These are phyloP conservation scores for Micractinium conductrix DNA, from an alignment of 139 green algal species.

Conservation along the genomic window DNA sequence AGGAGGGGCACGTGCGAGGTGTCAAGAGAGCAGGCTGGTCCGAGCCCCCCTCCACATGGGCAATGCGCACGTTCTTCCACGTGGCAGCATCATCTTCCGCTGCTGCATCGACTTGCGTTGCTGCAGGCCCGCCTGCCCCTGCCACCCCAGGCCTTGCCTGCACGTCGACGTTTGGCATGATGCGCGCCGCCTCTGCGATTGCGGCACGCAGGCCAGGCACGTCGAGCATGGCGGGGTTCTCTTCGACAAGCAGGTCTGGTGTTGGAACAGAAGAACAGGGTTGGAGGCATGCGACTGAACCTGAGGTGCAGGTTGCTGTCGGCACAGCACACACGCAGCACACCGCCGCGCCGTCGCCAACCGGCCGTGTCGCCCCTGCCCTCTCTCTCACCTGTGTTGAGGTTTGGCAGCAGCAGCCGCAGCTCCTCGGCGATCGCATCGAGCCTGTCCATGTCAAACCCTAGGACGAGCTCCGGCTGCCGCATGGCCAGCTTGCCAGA, in stretches of 20 bases:
- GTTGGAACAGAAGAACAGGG: neutral
- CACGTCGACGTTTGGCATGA: conserved; percentile 69
- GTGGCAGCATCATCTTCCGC: too few species aligned
- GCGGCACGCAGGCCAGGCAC: conserved; percentile 65
- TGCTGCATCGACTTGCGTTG: too few species aligned
- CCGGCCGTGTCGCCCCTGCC: neutral
- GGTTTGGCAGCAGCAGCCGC: conserved; percentile 62
- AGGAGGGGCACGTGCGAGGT: too few species aligned
- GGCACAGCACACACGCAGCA: neutral
- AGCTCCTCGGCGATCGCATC: conserved; percentile 44
- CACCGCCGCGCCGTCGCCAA: too few species aligned
- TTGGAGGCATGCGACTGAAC: too few species aligned
- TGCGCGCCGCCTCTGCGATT: conserved; percentile 55
- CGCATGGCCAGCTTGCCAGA: conserved; percentile 58
- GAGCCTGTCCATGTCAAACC: conserved; percentile 54
- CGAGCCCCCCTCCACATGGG: too few species aligned
- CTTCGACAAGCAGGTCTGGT: conserved; percentile 64
- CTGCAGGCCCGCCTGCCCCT: too few species aligned
- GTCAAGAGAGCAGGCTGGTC: too few species aligned
- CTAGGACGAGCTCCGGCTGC: conserved; percentile 63
- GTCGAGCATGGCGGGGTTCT: conserved; percentile 71
- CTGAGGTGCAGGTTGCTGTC: neutral
- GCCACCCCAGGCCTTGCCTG: conserved; percentile 15
- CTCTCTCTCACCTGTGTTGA: conserved; percentile 50
- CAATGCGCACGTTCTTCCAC: too few species aligned